A percentile compares a stretch with the other conserved stretches of the same genome.
phyloP scores from a whole-genome alignment of 2,329 filamentous ascomycete genomes.

The Scytalidium sp. region DNA sequence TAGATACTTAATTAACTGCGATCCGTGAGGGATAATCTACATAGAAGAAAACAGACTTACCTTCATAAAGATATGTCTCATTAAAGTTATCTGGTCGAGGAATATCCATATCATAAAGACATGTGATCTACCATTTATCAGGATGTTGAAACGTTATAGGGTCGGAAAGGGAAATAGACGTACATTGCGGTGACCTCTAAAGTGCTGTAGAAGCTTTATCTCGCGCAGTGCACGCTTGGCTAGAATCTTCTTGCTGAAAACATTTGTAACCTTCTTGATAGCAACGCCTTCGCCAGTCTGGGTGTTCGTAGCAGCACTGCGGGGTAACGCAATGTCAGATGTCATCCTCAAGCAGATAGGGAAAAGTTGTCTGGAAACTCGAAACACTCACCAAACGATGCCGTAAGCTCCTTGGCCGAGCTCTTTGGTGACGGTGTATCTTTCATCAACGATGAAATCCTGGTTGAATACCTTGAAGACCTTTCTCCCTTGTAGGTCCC shows the following conservation, averaged over 20 bases:
- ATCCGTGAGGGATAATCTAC: background rate
- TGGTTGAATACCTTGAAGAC: slow-evolving; percentile 99
- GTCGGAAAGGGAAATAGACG: slow-evolving; percentile 30
- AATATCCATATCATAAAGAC: slow-evolving; percentile 99
- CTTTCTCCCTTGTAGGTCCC: slow-evolving; percentile 62
- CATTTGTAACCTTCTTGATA: slow-evolving; percentile 99
- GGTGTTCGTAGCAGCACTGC: slow-evolving; percentile 86
- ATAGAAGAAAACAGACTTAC: slow-evolving; percentile 44
- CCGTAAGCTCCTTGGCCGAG: slow-evolving; percentile 97
- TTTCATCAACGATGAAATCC: slow-evolving; percentile 97
- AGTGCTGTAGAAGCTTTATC: slow-evolving; percentile 98
- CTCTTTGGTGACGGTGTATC: slow-evolving; percentile 98
- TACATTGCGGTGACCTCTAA: slow-evolving; percentile 85
- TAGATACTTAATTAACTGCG: slow-evolving; percentile 36
- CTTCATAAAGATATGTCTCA: slow-evolving; percentile 98
- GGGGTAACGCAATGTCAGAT: slow-evolving; percentile 14
- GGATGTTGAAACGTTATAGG: too few relatives aligned
- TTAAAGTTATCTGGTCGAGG: slow-evolving; percentile 97
- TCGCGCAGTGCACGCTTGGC: slow-evolving; percentile 96
- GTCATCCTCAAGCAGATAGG: slow-evolving; percentile 18
- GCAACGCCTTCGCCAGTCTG: slow-evolving; percentile 91
- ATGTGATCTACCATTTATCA: slow-evolving; percentile 87
- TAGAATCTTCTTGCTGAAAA: slow-evolving; percentile 99
- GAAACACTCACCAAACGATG: slow-evolving; percentile 80
- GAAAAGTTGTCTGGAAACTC: slow-evolving; percentile 14